Conservation (phyloP, 2,329 filamentous ascomycete species). For the Nemania diffusa region DNA sequence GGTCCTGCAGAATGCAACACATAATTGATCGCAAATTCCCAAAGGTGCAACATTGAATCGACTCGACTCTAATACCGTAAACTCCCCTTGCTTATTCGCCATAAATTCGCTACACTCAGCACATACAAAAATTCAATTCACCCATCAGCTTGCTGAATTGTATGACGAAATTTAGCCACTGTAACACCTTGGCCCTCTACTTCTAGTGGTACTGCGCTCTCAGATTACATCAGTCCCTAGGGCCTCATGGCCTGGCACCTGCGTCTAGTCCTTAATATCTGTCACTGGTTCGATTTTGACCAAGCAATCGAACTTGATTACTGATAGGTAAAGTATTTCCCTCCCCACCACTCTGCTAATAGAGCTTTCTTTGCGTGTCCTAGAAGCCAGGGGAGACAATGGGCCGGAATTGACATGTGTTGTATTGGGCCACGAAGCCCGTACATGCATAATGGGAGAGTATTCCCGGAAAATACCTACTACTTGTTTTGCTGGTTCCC, state of each 20-base stretch:
- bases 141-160: conserved; percentile 31
- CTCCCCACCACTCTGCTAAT: conserved; percentile 26
- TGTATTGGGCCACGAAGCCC: background rate
- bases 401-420: conserved; percentile 3
- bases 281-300: conserved; percentile 10
- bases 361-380: conserved; percentile 12
- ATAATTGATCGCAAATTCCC: conserved; percentile 54
- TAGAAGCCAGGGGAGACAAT: conserved; percentile 8
- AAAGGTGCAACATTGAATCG: conserved; percentile 52
- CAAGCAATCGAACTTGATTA: conserved; percentile 18
- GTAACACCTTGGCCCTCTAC: conserved; percentile 36
- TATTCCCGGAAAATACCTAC: background rate
- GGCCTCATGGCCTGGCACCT: conserved; percentile 12
- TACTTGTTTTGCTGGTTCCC: background rate
- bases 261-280: conserved; percentile 7
- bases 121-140: conserved; percentile 23
- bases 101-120: conserved; percentile 43
- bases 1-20: conserved; percentile 52
- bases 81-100: conserved; percentile 45
- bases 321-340: conserved; percentile 37
- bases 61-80: conserved; percentile 51
- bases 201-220: conserved; percentile 31
- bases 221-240: conserved; percentile 25
- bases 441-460: background rate
- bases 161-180: conserved; percentile 36